Conservation (phyloP, 768 basidiomycete species). For the Leccinum broughii region DNA sequence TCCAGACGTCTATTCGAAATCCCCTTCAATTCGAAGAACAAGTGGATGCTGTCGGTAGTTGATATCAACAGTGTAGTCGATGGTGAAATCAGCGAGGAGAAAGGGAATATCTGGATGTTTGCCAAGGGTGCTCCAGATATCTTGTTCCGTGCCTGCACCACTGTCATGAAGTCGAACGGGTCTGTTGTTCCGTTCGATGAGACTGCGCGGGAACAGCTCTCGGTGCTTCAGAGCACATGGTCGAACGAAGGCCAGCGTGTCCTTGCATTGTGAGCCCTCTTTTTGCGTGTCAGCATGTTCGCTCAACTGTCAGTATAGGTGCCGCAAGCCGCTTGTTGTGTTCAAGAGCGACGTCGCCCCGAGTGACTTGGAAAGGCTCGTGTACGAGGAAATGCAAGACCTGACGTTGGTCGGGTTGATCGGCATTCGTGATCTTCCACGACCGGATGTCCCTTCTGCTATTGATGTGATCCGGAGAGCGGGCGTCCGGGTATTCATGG, state of each 20-base stretch:
- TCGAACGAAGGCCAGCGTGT: constrained; percentile 55
- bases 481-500: constrained; percentile 56
- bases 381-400: constrained; percentile 37
- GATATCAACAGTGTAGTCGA: not conserved
- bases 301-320: constrained; percentile 11
- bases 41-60: constrained; percentile 53
- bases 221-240: constrained; percentile 40
- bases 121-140: constrained; percentile 64
- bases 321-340: constrained; percentile 30
- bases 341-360: constrained; percentile 22
- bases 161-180: constrained; percentile 34
- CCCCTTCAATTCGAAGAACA: constrained; percentile 52
- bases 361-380: constrained; percentile 39
- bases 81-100: constrained; percentile 3
- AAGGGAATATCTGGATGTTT: constrained; percentile 36
- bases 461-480: constrained; percentile 49
- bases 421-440: constrained; percentile 61
- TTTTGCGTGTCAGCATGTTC: not conserved
- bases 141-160: constrained; percentile 41
- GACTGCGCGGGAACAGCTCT: constrained; percentile 22
- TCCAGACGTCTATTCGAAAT: constrained; percentile 32
- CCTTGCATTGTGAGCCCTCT: constrained; percentile 39
- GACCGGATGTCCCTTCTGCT: constrained; percentile 47
- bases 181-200: constrained; percentile 32
- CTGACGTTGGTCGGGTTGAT: constrained; percentile 52